Percentiles rank a stretch among this genome's conserved stretches.
Conservation (phyloP, 2,329 filamentous ascomycete genomes). For the Aspergillus sp. region DNA sequence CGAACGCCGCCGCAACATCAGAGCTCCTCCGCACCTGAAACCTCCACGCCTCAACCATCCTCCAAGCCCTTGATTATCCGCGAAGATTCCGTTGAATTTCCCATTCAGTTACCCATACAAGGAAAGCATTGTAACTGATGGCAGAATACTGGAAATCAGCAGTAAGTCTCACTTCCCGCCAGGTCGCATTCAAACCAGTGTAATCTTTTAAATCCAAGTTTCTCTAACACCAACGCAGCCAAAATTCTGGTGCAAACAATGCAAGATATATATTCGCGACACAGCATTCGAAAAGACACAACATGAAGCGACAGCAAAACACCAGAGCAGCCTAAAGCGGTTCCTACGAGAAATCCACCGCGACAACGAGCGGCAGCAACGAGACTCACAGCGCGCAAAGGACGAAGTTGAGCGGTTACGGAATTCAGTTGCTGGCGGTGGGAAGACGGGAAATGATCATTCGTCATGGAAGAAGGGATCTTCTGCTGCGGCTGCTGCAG, state of each 20-base stretch:
- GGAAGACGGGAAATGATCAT: conserved; percentile 16
- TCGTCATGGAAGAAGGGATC: conserved; percentile 30
- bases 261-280: conserved; percentile 84
- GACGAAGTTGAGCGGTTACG: conserved; percentile 84
- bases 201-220: not conserved
- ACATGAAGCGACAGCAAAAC: conserved; percentile 82
- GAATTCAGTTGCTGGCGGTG: conserved; percentile 61
- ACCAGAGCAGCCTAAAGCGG: conserved; percentile 83
- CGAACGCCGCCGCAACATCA: not conserved
- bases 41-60: not conserved
- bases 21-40: not conserved
- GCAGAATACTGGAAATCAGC: conserved; percentile 99
- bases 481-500: conserved; percentile 27
- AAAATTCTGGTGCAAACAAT: conserved; percentile 98
- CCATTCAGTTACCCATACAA: not conserved
- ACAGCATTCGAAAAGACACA: conserved; percentile 86
- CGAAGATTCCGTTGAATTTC: not conserved
- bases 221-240: conserved; percentile 50
- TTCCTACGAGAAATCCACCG: conserved; percentile 87
- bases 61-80: not conserved
- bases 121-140: conserved; percentile 57
- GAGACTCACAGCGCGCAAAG: conserved; percentile 78
- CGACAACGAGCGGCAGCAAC: conserved; percentile 74
- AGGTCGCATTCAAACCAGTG: not conserved
- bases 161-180: conserved; percentile 39